phyloP scores from a whole-genome alignment of 257 asterid species.

The Knoxia roxburghii region DNA sequence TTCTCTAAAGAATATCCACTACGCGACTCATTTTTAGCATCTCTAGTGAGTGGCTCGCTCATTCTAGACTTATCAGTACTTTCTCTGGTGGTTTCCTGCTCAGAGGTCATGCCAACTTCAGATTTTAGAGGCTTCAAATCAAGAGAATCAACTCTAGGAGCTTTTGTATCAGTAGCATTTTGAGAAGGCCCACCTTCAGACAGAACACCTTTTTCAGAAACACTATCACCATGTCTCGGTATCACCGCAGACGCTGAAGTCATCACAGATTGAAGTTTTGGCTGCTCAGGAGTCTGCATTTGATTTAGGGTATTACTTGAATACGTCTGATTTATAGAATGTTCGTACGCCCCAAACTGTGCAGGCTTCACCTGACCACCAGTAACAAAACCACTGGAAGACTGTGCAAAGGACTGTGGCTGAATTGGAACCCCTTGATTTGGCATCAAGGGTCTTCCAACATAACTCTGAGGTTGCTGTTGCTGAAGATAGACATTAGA shows the following conservation, averaged over 20 bases:
- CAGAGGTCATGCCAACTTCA: slow-evolving; percentile 18
- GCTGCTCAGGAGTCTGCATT: slow-evolving; percentile 21
- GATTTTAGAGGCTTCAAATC: slow-evolving; percentile 25
- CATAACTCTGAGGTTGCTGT: slow-evolving; percentile 50
- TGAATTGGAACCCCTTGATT: slow-evolving; percentile 34
- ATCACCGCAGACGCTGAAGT: slow-evolving; percentile 18
- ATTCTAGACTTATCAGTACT: slow-evolving; percentile 18
- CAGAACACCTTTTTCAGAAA: slow-evolving; percentile 19
- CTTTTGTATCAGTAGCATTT: slow-evolving; percentile 20
- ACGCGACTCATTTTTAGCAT: slow-evolving; percentile 28
- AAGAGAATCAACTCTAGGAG: slow-evolving; percentile 31
- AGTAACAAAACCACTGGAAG: slow-evolving; percentile 46
- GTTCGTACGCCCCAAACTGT: slow-evolving; percentile 37
- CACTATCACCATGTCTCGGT: slow-evolving; percentile 29
- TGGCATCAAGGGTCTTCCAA: slow-evolving; percentile 47
- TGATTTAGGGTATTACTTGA: slow-evolving; percentile 21
- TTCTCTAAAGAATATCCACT: slow-evolving; percentile 27
- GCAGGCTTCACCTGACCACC: slow-evolving; percentile 34
- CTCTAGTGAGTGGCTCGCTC: slow-evolving; percentile 16
- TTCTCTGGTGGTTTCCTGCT: slow-evolving; percentile 18
- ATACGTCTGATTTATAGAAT: slow-evolving; percentile 32
- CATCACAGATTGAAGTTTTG: slow-evolving; percentile 14
- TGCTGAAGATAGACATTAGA: slow-evolving; percentile 25
- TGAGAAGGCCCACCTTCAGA: slow-evolving; percentile 38
- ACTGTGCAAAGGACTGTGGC: slow-evolving; percentile 32